Evolutionary conservation across 768 basidiomycete genomes (phyloP).

Genomic region (Mycena rosella): DNA sequence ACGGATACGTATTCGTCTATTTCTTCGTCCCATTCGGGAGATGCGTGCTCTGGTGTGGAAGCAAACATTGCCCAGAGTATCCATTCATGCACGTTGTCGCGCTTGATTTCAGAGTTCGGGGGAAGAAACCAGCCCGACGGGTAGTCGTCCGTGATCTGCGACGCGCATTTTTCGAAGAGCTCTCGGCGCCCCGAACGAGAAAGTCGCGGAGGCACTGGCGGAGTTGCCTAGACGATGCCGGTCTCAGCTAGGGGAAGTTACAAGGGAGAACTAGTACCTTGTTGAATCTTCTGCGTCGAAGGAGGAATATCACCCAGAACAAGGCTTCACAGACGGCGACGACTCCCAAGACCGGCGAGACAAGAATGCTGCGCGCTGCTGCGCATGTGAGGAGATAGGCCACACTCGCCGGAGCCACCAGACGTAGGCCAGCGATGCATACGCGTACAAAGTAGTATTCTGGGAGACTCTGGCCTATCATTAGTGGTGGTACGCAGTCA

Average conservation of each 20-base stretch:
- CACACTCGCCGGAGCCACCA: slow-evolving; percentile 64
- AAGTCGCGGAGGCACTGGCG: slow-evolving; percentile 49
- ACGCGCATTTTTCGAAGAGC: slow-evolving; percentile 64
- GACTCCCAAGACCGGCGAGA: slow-evolving; percentile 42
- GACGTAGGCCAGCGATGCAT: slow-evolving; percentile 59
- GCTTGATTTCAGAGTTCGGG: slow-evolving; percentile 47
- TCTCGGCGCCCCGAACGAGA: slow-evolving; percentile 57
- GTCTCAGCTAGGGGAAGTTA: not conserved
- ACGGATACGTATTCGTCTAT: slow-evolving; percentile 58
- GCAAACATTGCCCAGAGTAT: slow-evolving; percentile 76
- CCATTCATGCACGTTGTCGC: slow-evolving; percentile 70
- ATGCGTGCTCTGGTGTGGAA: slow-evolving; percentile 45
- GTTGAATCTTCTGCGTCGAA: slow-evolving; percentile 59
- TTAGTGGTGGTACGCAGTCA: slow-evolving; percentile 38
- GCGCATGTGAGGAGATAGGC: slow-evolving; percentile 48
- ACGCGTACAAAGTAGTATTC: slow-evolving; percentile 69
- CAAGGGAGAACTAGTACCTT: slow-evolving; percentile 50
- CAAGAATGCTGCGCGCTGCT: slow-evolving; percentile 42
- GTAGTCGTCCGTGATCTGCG: slow-evolving; percentile 41
- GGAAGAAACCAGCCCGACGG: slow-evolving; percentile 69
- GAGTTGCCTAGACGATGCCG: slow-evolving; percentile 45
- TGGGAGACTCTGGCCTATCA: slow-evolving; percentile 61
- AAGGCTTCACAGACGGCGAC: slow-evolving; percentile 58
- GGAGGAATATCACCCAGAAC: slow-evolving; percentile 65
- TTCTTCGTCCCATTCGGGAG: slow-evolving; percentile 62